phyloP scores from a whole-genome alignment of 176 grass and related monocot species.

The Pontederia crassipes region DNA sequence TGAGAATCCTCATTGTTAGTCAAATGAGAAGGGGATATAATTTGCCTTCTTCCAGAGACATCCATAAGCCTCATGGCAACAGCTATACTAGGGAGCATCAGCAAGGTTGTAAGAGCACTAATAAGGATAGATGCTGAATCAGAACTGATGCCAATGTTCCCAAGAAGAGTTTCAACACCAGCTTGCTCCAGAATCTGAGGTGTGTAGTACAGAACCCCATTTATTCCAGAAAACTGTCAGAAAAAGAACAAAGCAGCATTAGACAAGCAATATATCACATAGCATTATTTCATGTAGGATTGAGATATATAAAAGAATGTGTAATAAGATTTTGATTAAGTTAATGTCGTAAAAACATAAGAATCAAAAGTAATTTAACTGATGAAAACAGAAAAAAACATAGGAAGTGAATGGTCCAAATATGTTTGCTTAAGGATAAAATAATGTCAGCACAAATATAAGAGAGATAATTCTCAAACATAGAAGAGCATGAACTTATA shows the following conservation, averaged over 20 bases:
- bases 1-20: background rate
- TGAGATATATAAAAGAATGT: too few relatives aligned
- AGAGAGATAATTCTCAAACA: too few relatives aligned
- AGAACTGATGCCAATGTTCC: constrained; percentile 64
- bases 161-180: constrained; percentile 71
- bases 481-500: too few relatives aligned
- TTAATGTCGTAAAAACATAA: too few relatives aligned
- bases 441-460: too few relatives aligned
- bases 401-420: too few relatives aligned
- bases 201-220: constrained; percentile 96
- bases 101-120: constrained; percentile 76
- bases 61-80: constrained; percentile 98
- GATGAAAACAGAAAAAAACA: too few relatives aligned
- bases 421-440: too few relatives aligned
- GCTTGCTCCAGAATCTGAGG: constrained; percentile 98
- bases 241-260: background rate
- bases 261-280: background rate
- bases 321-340: too few relatives aligned
- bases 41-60: constrained; percentile 92
- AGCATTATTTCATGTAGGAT: too few relatives aligned
- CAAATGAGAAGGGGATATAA: background rate
- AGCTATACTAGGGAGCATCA: constrained; percentile 96
- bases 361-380: too few relatives aligned
- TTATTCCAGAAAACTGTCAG: constrained; percentile 94
- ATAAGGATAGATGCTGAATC: constrained; percentile 90